phyloP scores from a whole-genome alignment of 208 protist genomes.

The Endotrypanum monterogeii region DNA sequence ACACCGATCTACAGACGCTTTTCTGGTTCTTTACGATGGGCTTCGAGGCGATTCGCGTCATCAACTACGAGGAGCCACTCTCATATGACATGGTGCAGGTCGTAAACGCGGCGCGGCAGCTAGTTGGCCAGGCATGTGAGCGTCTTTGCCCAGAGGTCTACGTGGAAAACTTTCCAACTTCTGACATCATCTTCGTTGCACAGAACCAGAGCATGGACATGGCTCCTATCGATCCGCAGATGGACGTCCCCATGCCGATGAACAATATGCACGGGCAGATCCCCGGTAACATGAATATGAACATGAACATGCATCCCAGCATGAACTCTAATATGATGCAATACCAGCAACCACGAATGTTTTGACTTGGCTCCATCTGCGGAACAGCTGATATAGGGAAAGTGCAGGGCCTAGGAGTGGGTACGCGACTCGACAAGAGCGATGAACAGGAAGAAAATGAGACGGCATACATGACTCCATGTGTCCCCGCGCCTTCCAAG shows the following conservation, averaged over 20 bases:
- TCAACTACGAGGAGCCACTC: constrained; percentile 42
- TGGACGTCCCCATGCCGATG: constrained; percentile 27
- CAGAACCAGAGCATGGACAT: constrained; percentile 9
- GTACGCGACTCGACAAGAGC: neutral
- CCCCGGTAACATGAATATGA: constrained; percentile 28
- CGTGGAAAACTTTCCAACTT: constrained; percentile 17
- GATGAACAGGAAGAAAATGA: neutral
- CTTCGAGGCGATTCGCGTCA: constrained; percentile 44
- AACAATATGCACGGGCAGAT: constrained; percentile 28
- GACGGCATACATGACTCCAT: too few relatives aligned
- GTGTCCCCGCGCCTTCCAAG: neutral
- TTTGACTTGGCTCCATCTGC: neutral
- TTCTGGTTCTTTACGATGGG: constrained; percentile 87
- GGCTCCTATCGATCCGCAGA: constrained; percentile 15
- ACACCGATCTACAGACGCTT: constrained; percentile 67
- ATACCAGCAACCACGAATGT: constrained; percentile 30
- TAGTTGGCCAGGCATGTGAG: constrained; percentile 41
- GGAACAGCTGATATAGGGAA: neutral
- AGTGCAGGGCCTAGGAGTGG: neutral
- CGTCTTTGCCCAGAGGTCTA: constrained; percentile 43
- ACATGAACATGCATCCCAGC: constrained; percentile 29
- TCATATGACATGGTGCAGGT: constrained; percentile 30
- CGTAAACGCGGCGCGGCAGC: constrained; percentile 36
- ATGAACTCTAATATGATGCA: constrained; percentile 32
- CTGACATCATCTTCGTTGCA: constrained; percentile 22